Evolutionary conservation across 176 grass and related monocot species (phyloP).

Genomic region (Otatea glauca): DNA sequence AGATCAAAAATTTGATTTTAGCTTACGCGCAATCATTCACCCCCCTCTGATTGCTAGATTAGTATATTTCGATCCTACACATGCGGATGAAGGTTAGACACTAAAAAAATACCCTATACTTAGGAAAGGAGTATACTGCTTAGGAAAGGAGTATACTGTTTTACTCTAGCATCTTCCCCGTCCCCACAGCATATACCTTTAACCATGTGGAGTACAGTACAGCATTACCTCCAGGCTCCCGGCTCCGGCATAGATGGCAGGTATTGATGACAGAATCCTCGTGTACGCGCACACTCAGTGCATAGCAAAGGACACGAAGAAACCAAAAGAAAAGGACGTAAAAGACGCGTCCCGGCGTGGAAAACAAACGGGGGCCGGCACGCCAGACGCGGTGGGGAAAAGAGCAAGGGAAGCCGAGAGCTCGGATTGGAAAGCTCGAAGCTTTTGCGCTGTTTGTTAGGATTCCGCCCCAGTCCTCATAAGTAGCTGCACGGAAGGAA

Average conservation of each 20-base stretch:
- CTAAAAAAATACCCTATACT: too few species aligned
- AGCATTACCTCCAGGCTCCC: too few species aligned
- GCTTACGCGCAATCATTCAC: too few species aligned
- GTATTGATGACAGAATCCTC: background rate
- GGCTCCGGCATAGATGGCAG: background rate
- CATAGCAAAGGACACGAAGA: background rate
- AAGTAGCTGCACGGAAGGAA: background rate
- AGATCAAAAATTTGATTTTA: too few species aligned
- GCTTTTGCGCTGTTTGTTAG: slow-evolving; percentile 1
- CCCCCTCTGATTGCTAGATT: too few species aligned
- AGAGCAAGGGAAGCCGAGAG: background rate
- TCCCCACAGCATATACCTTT: too few species aligned
- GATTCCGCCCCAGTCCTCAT: too few species aligned
- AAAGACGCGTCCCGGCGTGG: slow-evolving; percentile 25
- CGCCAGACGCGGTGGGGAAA: slow-evolving; percentile 7
- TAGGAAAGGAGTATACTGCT: too few species aligned
- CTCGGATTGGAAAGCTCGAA: slow-evolving; percentile 20
- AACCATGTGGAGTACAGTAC: background rate
- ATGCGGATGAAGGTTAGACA: too few species aligned
- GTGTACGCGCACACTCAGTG: background rate
- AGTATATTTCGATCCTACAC: too few species aligned
- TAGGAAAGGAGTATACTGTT: too few species aligned
- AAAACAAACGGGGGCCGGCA: slow-evolving; percentile 19
- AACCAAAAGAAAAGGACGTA: background rate
- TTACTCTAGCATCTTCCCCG: too few species aligned